Base-by-base conservation (phyloP, 768 basidiomycete species). In the Pleurotus eryngii region DNA sequence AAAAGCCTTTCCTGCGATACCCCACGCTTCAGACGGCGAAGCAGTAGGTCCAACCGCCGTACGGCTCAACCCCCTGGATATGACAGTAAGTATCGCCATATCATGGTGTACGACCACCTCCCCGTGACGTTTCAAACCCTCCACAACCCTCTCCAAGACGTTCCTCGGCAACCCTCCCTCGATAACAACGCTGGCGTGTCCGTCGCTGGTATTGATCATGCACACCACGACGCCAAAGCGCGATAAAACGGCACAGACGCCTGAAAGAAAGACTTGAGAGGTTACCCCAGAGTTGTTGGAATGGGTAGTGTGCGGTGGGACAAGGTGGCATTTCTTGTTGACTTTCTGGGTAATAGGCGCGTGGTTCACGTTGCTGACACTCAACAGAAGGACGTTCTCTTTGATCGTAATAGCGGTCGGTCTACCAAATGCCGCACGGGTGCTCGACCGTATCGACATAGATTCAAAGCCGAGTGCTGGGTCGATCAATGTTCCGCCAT, bases 351-450 rank as follows among this genome's bases (percentile, higher is more conserved):
- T 7, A 30, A 30, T 3, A 7, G 30, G 6, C 1, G 30, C 9
- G 30, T 7, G 7, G 30, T 35, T 35, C 8, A 11, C 30, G 8
- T 35, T 35, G 18, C 42, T 54, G 38, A 54, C 24, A 18, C 51
- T 54, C 18, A 54, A 24, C 39, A 54, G 22, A 6, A 54, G 51
- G 18, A 54, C 42, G 20, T 37, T 37, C 22, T 54, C 51, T 18
- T 54, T 54, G 39, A 54, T 40, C 18, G 51, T 54, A 6, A 54
- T 42, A 14, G 51, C 51, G 8, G 51, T 54, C 11, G 51, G 51
- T 37, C 37, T 30, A 20, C n/a, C 38, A 24, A 39, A 20, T 14
- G 5, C 22, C 4, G 51, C n/a, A 20, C 7, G n/a, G 18, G 17
- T 39, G 38, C 30, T 35, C 8, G 30, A 3, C 30, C 30, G 30